phyloP scores from a whole-genome alignment of 2,329 filamentous ascomycete genomes.

The Colletotrichum acutatum region DNA sequence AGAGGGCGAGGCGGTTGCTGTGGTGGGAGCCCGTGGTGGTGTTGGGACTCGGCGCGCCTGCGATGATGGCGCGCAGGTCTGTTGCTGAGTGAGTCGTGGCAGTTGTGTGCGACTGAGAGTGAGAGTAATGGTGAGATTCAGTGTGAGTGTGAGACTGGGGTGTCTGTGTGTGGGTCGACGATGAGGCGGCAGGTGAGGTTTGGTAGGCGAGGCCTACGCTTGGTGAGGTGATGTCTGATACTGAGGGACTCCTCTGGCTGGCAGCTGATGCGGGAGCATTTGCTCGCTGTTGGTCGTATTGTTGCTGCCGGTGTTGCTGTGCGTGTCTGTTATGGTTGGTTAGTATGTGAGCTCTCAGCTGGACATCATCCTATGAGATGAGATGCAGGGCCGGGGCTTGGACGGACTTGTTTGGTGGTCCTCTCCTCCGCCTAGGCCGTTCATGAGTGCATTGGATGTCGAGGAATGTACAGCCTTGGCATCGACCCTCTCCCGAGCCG shows the following conservation, averaged over 20 bases:
- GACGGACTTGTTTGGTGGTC: slow-evolving; percentile 41
- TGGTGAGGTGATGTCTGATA: slow-evolving; percentile 22
- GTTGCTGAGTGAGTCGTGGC: neutral
- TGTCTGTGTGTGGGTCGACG: neutral
- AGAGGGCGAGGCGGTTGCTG: slow-evolving; percentile 19
- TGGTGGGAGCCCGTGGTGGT: neutral
- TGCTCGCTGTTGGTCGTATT: neutral
- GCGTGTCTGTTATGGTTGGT: slow-evolving; percentile 15
- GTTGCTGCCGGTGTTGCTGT: neutral
- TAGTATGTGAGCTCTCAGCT: neutral
- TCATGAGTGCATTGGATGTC: slow-evolving; percentile 42
- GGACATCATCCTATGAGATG: neutral
- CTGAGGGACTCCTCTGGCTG: neutral
- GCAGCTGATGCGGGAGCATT: neutral
- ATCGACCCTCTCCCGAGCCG: slow-evolving; percentile 25
- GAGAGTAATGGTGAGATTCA: neutral
- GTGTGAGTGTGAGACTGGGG: neutral
- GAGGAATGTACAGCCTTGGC: slow-evolving; percentile 40
- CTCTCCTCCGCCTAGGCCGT: slow-evolving; percentile 41
- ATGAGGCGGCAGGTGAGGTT: slow-evolving; percentile 9
- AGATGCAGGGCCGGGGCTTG: neutral
- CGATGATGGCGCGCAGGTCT: slow-evolving; percentile 26
- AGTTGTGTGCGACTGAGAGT: neutral
- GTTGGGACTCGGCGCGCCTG: slow-evolving; percentile 17
- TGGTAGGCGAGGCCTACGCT: slow-evolving; percentile 20